These are phyloP conservation scores for Trametes punicea DNA, from an alignment of 768 basidiomycete species.

Conservation along the genomic window DNA sequence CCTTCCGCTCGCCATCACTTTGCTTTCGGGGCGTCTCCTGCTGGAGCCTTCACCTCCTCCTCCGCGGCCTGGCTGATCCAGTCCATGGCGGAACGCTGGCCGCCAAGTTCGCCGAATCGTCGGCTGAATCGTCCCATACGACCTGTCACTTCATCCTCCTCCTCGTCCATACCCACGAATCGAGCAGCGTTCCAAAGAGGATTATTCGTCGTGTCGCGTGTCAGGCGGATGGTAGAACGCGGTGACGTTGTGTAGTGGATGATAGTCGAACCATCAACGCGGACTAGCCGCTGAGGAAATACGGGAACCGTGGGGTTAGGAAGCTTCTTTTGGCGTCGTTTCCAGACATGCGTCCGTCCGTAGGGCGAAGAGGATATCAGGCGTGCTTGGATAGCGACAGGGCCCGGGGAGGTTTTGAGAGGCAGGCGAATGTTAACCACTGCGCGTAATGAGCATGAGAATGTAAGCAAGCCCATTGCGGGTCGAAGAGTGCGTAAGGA, in stretches of 20 bases:
- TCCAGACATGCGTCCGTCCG: conserved; percentile 81
- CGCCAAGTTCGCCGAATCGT: conserved; percentile 50
- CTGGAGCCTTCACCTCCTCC: background rate
- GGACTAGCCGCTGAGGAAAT: conserved; percentile 81
- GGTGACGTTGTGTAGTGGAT: conserved; percentile 89
- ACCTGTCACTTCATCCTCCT: conserved; percentile 67
- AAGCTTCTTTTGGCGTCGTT: conserved; percentile 59
- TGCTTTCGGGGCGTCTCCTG: background rate
- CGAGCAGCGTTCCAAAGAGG: conserved; percentile 78
- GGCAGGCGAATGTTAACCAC: background rate
- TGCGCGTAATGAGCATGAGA: background rate
- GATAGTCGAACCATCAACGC: conserved; percentile 87
- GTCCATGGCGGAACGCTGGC: conserved; percentile 12
- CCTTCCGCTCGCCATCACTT: background rate
- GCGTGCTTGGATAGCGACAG: conserved; percentile 30
- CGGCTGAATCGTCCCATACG: conserved; percentile 78
- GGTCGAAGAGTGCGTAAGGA: background rate
- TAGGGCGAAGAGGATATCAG: conserved; percentile 71
- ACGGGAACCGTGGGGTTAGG: conserved; percentile 85
- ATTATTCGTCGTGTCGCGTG: conserved; percentile 87
- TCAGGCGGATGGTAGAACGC: conserved; percentile 67
- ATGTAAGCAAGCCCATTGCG: conserved; percentile 4
- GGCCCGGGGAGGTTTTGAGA: background rate
- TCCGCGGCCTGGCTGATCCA: conserved; percentile 17
- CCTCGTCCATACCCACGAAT: conserved; percentile 36